Evolutionary conservation across 2,329 filamentous ascomycete genomes (phyloP).

Genomic region (Fusarium zealandicum): DNA sequence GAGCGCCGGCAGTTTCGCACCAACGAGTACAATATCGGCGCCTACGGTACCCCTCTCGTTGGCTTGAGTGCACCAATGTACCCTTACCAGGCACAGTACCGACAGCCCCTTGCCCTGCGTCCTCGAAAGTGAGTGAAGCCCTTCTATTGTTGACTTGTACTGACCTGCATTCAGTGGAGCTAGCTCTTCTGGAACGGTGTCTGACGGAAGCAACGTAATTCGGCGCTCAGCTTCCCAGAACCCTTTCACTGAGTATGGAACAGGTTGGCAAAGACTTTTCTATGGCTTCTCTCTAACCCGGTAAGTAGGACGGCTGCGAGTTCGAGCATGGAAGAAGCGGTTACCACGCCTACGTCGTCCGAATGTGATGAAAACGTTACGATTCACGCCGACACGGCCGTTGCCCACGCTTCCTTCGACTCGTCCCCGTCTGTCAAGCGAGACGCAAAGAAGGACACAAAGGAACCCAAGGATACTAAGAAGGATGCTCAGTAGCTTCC

Average conservation of each 20-base stretch:
- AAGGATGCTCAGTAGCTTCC: slow-evolving; percentile 23
- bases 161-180: slow-evolving; percentile 24
- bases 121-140: slow-evolving; percentile 43
- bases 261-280: slow-evolving; percentile 33
- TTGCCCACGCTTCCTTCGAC: slow-evolving; percentile 52
- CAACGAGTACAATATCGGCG: slow-evolving; percentile 87
- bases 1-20: slow-evolving; percentile 95
- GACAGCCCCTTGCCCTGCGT: slow-evolving; percentile 40
- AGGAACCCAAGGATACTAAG: background rate
- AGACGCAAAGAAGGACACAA: slow-evolving; percentile 45
- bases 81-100: slow-evolving; percentile 49
- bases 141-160: background rate
- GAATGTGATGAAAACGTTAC: slow-evolving; percentile 63
- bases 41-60: slow-evolving; percentile 69
- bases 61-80: slow-evolving; percentile 56
- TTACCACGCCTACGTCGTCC: slow-evolving; percentile 52
- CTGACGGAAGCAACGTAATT: slow-evolving; percentile 26
- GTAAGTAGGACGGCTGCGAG: slow-evolving; percentile 48
- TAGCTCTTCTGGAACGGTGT: background rate
- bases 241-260: slow-evolving; percentile 48
- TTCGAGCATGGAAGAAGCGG: slow-evolving; percentile 50
- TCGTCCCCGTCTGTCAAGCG: slow-evolving; percentile 58
- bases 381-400: slow-evolving; percentile 59
- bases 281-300: slow-evolving; percentile 45
- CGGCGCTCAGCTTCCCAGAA: slow-evolving; percentile 45